A percentile compares a stretch with the other conserved stretches of the same genome.
Evolutionary conservation across 495 filamentous ascomycete genomes (phyloP).

Genomic region (Hapsidospora chrysogenum): DNA sequence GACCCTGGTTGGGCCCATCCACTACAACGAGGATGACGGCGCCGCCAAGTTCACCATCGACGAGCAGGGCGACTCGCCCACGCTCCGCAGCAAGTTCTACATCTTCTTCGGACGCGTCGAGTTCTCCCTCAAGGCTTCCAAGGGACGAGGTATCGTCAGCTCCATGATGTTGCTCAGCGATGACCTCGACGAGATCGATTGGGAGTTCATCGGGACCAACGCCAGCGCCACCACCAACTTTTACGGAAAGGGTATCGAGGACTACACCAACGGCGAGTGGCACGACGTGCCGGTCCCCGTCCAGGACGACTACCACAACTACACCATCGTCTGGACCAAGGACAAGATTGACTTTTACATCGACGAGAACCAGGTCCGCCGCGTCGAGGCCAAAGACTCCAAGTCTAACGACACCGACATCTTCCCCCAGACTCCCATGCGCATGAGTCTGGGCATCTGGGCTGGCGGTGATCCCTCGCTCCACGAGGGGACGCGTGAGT

Average conservation of each 20-base stretch:
- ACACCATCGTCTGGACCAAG: slow-evolving; percentile 70
- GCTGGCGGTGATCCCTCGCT: slow-evolving; percentile 62
- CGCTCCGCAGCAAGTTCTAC: slow-evolving; percentile 56
- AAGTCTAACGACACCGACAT: slow-evolving; percentile 32
- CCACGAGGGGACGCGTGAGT: slow-evolving; percentile 35
- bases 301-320: slow-evolving; percentile 51
- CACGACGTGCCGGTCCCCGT: slow-evolving; percentile 27
- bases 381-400: slow-evolving; percentile 45
- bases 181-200: slow-evolving; percentile 80
- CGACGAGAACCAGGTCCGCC: slow-evolving; percentile 50
- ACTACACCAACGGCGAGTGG: slow-evolving; percentile 37
- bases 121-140: slow-evolving; percentile 54
- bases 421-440: slow-evolving; percentile 81
- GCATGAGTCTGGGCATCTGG: slow-evolving; percentile 71
- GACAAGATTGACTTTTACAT: slow-evolving; percentile 55
- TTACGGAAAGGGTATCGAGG: slow-evolving; percentile 61
- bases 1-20: slow-evolving; percentile 38
- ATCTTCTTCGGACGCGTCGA: slow-evolving; percentile 64
- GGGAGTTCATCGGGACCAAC: slow-evolving; percentile 67
- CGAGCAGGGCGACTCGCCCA: slow-evolving; percentile 57
- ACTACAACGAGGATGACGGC: slow-evolving; percentile 33
- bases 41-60: slow-evolving; percentile 50
- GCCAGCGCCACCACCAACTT: slow-evolving; percentile 50
- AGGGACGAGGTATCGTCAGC: slow-evolving; percentile 62
- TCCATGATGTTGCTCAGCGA: slow-evolving; percentile 73